Conservation (phyloP, 495 filamentous ascomycete genomes). For the Barbatosphaeria neglecta region DNA sequence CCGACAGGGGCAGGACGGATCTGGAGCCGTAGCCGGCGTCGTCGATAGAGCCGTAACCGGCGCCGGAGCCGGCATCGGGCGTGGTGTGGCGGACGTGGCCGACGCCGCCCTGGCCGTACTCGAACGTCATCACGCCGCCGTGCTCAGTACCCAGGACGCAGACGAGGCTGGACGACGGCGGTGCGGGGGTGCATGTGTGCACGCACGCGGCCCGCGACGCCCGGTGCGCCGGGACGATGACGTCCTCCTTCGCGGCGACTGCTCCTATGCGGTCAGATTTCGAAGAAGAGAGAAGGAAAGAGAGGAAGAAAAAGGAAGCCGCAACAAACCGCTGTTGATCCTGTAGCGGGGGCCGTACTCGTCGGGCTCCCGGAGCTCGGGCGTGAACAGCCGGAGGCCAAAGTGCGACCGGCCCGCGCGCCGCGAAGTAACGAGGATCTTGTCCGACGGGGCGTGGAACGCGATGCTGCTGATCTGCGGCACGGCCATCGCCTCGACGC, state of each 20-base stretch:
- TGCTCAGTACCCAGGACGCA: conserved; percentile 20
- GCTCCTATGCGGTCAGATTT: neutral
- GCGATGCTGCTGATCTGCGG: conserved; percentile 14
- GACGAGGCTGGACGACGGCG: conserved; percentile 5
- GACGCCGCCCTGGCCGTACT: neutral
- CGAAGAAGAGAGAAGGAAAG: too few relatives aligned
- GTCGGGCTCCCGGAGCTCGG: neutral
- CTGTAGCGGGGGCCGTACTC: conserved; percentile 5
- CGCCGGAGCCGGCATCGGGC: neutral
- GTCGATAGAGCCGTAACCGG: neutral
- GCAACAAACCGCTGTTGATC: conserved; percentile 1
- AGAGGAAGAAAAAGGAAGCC: neutral
- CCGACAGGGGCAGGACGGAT: conserved; percentile 6
- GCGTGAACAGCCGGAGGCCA: conserved; percentile 6
- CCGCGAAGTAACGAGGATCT: conserved; percentile 15
- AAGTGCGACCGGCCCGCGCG: neutral
- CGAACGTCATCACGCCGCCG: conserved; percentile 11
- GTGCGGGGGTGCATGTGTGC: conserved; percentile 9
- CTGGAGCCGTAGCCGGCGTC: too few relatives aligned
- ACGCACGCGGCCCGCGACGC: neutral
- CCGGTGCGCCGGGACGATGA: neutral
- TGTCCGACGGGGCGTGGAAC: conserved; percentile 14
- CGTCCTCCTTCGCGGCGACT: neutral
- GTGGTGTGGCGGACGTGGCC: neutral
- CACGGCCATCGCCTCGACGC: neutral